Conservation (phyloP, 208 protist species). For the Trypanosoma avium region DNA sequence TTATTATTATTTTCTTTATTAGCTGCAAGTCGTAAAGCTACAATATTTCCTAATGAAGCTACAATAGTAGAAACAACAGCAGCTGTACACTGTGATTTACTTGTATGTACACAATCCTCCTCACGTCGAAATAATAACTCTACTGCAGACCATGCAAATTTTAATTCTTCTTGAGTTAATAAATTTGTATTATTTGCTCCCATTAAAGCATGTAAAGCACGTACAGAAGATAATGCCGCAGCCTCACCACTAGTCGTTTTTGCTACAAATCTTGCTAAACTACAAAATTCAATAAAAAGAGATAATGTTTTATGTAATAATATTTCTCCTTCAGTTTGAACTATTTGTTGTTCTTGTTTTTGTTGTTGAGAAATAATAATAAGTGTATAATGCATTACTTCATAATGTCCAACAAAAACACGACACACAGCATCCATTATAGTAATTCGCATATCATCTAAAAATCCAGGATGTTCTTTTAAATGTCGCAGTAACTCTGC, state of each 20-base stretch:
- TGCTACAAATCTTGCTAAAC: constrained; percentile 39
- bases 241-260: constrained; percentile 46
- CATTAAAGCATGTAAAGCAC: constrained; percentile 47
- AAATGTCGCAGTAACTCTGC: constrained; percentile 22
- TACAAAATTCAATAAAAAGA: constrained; percentile 47
- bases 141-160: constrained; percentile 46
- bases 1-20: neutral
- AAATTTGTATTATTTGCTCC: constrained; percentile 12
- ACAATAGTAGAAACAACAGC: constrained; percentile 48
- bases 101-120: constrained; percentile 26
- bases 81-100: constrained; percentile 44
- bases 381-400: constrained; percentile 30
- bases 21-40: neutral
- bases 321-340: neutral
- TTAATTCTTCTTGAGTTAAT: constrained; percentile 37
- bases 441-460: constrained; percentile 59
- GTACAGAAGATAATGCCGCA: constrained; percentile 48
- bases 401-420: constrained; percentile 51
- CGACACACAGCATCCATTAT: constrained; percentile 58
- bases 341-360: constrained; percentile 1
- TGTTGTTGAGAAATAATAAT: no score
- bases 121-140: constrained; percentile 42
- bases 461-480: constrained; percentile 26
- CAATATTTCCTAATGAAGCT: constrained; percentile 52
- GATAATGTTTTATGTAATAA: constrained; percentile 6